Percentiles rank a stretch among this genome's conserved stretches.
phyloP scores from a whole-genome alignment of 768 basidiomycete species.

The Coprinellus micaceus region DNA sequence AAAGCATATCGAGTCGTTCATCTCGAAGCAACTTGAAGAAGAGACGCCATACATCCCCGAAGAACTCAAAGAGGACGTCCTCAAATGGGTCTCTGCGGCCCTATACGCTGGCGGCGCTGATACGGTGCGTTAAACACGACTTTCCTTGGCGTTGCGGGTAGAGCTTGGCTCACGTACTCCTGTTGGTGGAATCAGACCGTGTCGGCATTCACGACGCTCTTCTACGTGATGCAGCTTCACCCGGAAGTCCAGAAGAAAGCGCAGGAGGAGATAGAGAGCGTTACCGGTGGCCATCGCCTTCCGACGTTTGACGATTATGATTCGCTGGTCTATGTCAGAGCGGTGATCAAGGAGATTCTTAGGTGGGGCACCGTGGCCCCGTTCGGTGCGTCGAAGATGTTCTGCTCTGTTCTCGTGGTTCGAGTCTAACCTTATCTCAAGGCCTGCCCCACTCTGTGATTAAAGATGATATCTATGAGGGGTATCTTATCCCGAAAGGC shows the following conservation, averaged over 20 bases:
- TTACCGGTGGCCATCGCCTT: constrained; percentile 27
- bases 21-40: constrained; percentile 26
- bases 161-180: not conserved
- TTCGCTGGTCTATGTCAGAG: constrained; percentile 32
- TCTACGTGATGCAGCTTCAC: constrained; percentile 34
- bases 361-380: constrained; percentile 33
- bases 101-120: constrained; percentile 37
- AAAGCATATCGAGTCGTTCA: constrained; percentile 28
- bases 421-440: no score
- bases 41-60: constrained; percentile 21
- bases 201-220: constrained; percentile 32
- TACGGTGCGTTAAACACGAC: constrained; percentile 26
- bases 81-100: constrained; percentile 27
- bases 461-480: constrained; percentile 30
- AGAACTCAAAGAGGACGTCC: constrained; percentile 22
- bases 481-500: constrained; percentile 32
- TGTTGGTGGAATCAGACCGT: constrained; percentile 25
- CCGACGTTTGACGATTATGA: constrained; percentile 31
- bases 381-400: constrained; percentile 20
- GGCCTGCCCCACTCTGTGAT: constrained; percentile 26
- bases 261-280: constrained; percentile 36
- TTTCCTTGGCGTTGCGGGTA: not conserved
- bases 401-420: no score
- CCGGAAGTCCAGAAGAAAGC: constrained; percentile 37
- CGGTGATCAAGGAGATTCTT: constrained; percentile 36